Conservation (phyloP, 192 early-diverging fungal species). For the Geosiphon pyriformis region DNA sequence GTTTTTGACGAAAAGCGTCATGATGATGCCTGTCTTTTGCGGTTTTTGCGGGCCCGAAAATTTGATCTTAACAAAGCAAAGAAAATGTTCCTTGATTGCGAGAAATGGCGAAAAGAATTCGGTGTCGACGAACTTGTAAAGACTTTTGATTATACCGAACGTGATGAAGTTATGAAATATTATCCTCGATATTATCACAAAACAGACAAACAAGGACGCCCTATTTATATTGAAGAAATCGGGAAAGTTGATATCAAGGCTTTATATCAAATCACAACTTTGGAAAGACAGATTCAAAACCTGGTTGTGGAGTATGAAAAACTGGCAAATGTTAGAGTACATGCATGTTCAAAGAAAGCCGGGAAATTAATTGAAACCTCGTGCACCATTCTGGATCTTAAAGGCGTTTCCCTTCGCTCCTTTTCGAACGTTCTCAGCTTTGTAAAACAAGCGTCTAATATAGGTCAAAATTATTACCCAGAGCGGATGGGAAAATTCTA, state of each 20-base stretch:
- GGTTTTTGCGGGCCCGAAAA: slow-evolving; percentile 70
- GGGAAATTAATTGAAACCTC: slow-evolving; percentile 58
- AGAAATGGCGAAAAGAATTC: slow-evolving; percentile 61
- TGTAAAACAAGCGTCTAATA: slow-evolving; percentile 60
- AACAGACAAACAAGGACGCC: slow-evolving; percentile 66
- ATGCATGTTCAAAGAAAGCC: slow-evolving; percentile 56
- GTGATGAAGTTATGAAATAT: slow-evolving; percentile 52
- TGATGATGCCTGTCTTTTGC: slow-evolving; percentile 61
- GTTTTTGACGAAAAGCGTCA: slow-evolving; percentile 52
- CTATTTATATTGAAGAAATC: slow-evolving; percentile 69
- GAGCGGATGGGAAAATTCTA: slow-evolving; percentile 80
- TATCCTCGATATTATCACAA: slow-evolving; percentile 78
- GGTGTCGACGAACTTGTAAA: slow-evolving; percentile 49
- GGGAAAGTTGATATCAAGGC: slow-evolving; percentile 59
- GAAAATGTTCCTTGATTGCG: slow-evolving; percentile 67
- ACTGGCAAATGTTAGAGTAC: slow-evolving; percentile 55
- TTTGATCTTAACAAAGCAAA: slow-evolving; percentile 60
- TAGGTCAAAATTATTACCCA: slow-evolving; percentile 79
- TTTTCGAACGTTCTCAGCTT: slow-evolving; percentile 57
- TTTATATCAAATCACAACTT: slow-evolving; percentile 57
- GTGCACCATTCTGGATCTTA: slow-evolving; percentile 72
- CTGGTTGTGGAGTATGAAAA: slow-evolving; percentile 72
- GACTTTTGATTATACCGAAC: slow-evolving; percentile 62
- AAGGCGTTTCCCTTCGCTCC: slow-evolving; percentile 60
- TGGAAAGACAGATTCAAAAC: slow-evolving; percentile 67